phyloP scores from a whole-genome alignment of 1,284 basidiomycete genomes.

The Leccinum huronense region DNA sequence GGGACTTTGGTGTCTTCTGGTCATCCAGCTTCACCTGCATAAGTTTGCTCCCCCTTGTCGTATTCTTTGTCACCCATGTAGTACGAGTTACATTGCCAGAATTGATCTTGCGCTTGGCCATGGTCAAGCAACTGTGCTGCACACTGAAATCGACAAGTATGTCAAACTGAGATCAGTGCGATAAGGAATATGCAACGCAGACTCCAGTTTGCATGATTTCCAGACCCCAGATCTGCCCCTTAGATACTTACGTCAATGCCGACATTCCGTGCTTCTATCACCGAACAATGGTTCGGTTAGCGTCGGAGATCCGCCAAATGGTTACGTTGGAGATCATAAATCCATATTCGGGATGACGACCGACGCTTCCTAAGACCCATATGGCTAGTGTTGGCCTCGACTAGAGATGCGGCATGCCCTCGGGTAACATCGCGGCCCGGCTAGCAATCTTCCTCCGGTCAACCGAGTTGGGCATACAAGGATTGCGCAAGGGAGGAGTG shows the following conservation, averaged over 20 bases:
- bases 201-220: background rate
- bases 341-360: background rate
- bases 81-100: background rate
- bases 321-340: background rate
- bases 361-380: background rate
- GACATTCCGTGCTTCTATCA: background rate
- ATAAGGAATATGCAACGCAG: background rate
- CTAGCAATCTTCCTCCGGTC: background rate
- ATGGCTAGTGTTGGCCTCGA: background rate
- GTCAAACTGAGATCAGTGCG: background rate
- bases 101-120: background rate
- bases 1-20: background rate
- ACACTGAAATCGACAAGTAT: background rate
- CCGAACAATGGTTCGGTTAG: background rate
- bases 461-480: background rate
- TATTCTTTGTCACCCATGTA: background rate
- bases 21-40: background rate
- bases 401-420: background rate
- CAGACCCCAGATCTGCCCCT: background rate
- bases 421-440: background rate
- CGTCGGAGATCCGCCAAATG: background rate
- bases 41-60: background rate
- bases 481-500: background rate
- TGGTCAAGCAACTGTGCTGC: background rate
- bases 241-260: background rate